These are phyloP conservation scores for Fusarium odoratissimum DNA, from an alignment of 2,329 filamentous ascomycete species.

Conservation along the genomic window DNA sequence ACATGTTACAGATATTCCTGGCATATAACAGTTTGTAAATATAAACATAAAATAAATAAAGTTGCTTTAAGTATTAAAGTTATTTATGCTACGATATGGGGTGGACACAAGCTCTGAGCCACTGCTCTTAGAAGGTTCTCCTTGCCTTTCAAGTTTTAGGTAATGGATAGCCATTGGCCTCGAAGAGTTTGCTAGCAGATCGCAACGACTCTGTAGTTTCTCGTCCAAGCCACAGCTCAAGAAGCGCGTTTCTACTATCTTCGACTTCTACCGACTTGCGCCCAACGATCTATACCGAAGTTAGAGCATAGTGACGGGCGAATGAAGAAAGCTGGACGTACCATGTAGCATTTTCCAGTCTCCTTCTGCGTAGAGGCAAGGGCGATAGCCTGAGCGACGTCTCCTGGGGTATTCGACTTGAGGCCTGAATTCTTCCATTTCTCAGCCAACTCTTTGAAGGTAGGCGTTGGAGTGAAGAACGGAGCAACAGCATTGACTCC, in stretches of 20 bases:
- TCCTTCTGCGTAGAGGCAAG: background rate
- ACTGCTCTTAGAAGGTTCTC: rapidly evolving
- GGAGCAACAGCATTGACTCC: background rate
- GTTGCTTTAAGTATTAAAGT: background rate
- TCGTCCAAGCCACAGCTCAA: background rate
- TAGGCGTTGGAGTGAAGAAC: background rate
- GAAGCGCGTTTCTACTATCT: background rate
- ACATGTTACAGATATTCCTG: background rate
- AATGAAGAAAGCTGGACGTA: rapidly evolving
- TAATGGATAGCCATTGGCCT: rapidly evolving
- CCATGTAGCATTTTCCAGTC: background rate
- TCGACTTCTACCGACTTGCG: background rate
- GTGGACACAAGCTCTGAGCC: rapidly evolving
- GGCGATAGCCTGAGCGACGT: background rate
- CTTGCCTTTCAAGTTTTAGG: rapidly evolving
- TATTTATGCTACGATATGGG: background rate
- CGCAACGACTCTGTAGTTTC: rapidly evolving
- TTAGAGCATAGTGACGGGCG: rapidly evolving
- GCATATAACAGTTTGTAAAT: rapidly evolving
- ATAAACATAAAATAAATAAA: background rate
- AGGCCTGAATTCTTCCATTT: background rate
- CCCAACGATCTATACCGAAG: background rate
- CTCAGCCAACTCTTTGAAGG: background rate
- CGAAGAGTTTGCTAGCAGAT: background rate
- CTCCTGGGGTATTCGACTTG: background rate